Conservation (phyloP, 257 asterid genomes). For the Gentiana macrophylla region DNA sequence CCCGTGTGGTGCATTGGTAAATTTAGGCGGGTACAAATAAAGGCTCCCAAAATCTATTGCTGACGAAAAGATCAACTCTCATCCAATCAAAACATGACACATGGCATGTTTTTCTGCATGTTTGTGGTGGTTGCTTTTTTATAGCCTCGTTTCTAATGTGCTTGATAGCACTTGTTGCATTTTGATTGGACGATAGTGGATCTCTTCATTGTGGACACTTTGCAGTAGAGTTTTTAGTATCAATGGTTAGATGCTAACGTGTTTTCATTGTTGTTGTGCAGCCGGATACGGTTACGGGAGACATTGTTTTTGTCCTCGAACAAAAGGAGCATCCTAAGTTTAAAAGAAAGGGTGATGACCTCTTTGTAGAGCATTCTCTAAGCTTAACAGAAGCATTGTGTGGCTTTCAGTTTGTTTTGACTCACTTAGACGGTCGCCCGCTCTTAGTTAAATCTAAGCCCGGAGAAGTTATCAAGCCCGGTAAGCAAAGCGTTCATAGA, state of each 20-base stretch:
- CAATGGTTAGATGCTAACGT: not conserved
- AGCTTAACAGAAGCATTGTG: slow-evolving; percentile 55
- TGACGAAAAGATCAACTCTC: no score
- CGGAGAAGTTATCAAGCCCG: slow-evolving; percentile 65
- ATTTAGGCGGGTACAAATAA: no score
- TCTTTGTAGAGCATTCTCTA: slow-evolving; percentile 51
- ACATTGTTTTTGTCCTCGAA: slow-evolving; percentile 52
- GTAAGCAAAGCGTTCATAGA: slow-evolving; percentile 15
- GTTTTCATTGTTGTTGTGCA: slow-evolving; percentile 10
- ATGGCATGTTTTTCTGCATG: no score
- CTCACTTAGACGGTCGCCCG: slow-evolving; percentile 55
- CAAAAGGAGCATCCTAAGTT: slow-evolving; percentile 63
- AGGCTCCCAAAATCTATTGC: no score
- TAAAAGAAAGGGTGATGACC: slow-evolving; percentile 59
- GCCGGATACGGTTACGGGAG: slow-evolving; percentile 65
- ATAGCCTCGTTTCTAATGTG: no score
- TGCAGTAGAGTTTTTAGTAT: no score
- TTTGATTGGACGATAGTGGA: no score
- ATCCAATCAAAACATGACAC: no score
- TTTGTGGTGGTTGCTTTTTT: no score
- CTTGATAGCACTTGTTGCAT: no score
- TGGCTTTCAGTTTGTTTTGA: slow-evolving; percentile 51
- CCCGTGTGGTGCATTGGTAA: no score
- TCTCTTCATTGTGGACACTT: no score
- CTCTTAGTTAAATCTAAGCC: slow-evolving; percentile 52